These are phyloP conservation scores for Colletotrichum sp. DNA, from an alignment of 2,329 filamentous ascomycete genomes.

Conservation along the genomic window DNA sequence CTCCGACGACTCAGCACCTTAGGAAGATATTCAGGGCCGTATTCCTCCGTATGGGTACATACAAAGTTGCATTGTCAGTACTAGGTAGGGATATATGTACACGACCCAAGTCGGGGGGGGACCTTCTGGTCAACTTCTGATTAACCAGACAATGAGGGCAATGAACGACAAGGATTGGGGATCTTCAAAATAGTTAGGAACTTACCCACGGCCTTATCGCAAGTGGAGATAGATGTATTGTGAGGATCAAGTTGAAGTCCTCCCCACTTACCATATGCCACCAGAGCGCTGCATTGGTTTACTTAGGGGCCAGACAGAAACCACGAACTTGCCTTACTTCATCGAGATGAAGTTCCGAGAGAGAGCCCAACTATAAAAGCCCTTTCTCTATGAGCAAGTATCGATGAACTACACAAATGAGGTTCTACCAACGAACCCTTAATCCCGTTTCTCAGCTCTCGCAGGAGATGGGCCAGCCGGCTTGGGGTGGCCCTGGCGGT, in stretches of 20 bases:
- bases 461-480: background rate
- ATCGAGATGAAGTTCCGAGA: fast-evolving
- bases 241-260: background rate
- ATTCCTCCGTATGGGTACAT: no score
- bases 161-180: no score
- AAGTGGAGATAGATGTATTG: background rate
- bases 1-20: background rate
- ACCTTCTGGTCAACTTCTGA: no score
- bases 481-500: background rate
- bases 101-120: fast-evolving
- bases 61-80: no score
- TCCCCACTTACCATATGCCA: background rate
- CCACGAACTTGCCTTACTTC: background rate
- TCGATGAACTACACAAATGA: background rate
- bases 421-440: background rate
- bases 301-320: background rate
- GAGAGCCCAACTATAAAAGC: background rate
- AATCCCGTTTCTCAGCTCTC: background rate
- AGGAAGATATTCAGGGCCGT: background rate
- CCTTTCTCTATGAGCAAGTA: background rate
- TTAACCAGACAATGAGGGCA: no score
- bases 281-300: background rate
- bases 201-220: background rate
- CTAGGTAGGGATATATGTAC: no score
- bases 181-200: background rate